Evolutionary conservation across 2,329 filamentous ascomycete species (phyloP).

Genomic region (Penicillium sp.): DNA sequence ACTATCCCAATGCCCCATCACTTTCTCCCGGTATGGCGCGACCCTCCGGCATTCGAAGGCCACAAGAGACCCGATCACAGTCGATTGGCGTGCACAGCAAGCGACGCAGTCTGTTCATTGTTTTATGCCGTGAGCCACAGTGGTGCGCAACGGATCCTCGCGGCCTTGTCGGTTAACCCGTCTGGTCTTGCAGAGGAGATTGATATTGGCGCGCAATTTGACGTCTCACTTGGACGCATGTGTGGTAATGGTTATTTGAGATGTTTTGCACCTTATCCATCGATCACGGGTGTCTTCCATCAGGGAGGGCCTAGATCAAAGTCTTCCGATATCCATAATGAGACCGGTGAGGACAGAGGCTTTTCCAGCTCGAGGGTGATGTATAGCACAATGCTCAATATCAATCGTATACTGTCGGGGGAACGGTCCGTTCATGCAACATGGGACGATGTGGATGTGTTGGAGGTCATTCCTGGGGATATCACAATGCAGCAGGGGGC

Average conservation of each 20-base stretch:
- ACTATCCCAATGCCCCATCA: background rate
- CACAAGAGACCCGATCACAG: background rate
- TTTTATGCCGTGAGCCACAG: background rate
- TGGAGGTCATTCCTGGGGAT: background rate
- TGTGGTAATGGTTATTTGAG: background rate
- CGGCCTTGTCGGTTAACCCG: background rate
- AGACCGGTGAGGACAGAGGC: background rate
- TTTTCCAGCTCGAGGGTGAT: background rate
- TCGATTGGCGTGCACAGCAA: background rate
- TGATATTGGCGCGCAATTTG: background rate
- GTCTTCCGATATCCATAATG: background rate
- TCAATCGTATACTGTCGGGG: background rate
- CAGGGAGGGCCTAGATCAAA: background rate
- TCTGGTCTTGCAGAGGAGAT: background rate
- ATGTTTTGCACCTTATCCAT: background rate
- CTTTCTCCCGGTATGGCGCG: background rate
- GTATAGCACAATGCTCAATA: background rate
- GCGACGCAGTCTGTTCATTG: background rate
- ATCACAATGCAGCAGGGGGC: background rate
- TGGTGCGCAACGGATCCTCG: background rate
- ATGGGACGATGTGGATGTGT: background rate
- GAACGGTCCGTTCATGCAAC: background rate
- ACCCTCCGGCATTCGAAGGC: background rate
- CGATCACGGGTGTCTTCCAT: background rate
- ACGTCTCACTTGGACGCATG: background rate